Evolutionary conservation across 129 eudicot genomes (phyloP).

Genomic region (Flaveria ramosissima): DNA sequence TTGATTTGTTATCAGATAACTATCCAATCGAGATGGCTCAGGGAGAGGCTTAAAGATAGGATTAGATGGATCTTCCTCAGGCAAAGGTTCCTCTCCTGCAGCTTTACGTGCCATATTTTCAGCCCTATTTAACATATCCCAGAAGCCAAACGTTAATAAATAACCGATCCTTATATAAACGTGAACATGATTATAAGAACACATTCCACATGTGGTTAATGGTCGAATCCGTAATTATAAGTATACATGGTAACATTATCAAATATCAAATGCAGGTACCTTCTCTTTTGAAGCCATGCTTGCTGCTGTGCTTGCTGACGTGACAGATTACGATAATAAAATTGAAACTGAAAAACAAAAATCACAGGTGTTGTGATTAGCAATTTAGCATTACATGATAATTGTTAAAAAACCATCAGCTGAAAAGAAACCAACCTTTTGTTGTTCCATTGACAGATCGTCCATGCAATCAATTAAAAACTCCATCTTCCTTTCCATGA

Average conservation of each 20-base stretch:
- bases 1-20: conserved; percentile 93
- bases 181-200: neutral
- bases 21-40: conserved; percentile 90
- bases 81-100: conserved; percentile 97
- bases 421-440: conserved; percentile 52
- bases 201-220: neutral
- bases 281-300: conserved; percentile 98
- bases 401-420: neutral
- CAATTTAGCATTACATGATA: neutral
- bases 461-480: conserved; percentile 97
- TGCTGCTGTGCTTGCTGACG: conserved; percentile 99
- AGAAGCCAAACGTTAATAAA: conserved; percentile 11
- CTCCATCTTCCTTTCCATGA: conserved; percentile 90
- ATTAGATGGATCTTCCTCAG: conserved; percentile 95
- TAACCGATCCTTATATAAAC: neutral
- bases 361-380: neutral
- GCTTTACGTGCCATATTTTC: conserved; percentile 88
- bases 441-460: conserved; percentile 93
- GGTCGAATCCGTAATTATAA: neutral
- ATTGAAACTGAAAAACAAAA: conserved; percentile 67
- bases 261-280: conserved; percentile 49
- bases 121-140: conserved; percentile 53
- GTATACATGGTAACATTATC: neutral
- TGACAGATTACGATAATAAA: conserved; percentile 80
- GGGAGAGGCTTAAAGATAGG: conserved; percentile 87